A percentile compares a stretch with the other conserved stretches of the same genome.
These are phyloP conservation scores for Coemansia sp. DNA, from an alignment of 192 early-diverging fungal genomes.

Conservation along the genomic window DNA sequence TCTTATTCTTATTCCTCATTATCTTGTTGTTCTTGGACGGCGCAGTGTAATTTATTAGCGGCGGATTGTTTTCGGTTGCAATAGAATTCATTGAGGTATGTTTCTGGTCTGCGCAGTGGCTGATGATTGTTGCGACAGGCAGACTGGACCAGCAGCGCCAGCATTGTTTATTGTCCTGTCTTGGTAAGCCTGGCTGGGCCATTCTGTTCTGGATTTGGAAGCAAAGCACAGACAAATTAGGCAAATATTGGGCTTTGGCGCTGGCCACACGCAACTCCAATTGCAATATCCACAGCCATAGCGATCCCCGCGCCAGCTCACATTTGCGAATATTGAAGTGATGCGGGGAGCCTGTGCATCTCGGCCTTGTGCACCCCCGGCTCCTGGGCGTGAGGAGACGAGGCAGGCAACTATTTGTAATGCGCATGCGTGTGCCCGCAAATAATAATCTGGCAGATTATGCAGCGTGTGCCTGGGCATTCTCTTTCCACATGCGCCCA, in stretches of 20 bases:
- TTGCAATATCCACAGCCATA: neutral
- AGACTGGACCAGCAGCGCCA: neutral
- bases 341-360: neutral
- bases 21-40: neutral
- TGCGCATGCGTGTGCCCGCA: neutral
- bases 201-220: neutral
- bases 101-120: neutral
- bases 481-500: neutral
- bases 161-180: neutral
- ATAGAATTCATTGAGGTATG: neutral
- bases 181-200: neutral
- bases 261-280: neutral
- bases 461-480: neutral
- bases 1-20: no score
- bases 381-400: no score
- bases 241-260: neutral
- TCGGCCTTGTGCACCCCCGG: neutral
- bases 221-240: neutral
- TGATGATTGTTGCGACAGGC: conserved; percentile 2
- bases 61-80: neutral
- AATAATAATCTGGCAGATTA: neutral
- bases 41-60: neutral
- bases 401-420: neutral
- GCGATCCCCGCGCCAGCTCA: neutral
- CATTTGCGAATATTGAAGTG: neutral